A percentile compares a stretch with the other conserved stretches of the same genome.
Evolutionary conservation across 2,329 filamentous ascomycete species (phyloP).

Genomic region (Grosmannia serpens): DNA sequence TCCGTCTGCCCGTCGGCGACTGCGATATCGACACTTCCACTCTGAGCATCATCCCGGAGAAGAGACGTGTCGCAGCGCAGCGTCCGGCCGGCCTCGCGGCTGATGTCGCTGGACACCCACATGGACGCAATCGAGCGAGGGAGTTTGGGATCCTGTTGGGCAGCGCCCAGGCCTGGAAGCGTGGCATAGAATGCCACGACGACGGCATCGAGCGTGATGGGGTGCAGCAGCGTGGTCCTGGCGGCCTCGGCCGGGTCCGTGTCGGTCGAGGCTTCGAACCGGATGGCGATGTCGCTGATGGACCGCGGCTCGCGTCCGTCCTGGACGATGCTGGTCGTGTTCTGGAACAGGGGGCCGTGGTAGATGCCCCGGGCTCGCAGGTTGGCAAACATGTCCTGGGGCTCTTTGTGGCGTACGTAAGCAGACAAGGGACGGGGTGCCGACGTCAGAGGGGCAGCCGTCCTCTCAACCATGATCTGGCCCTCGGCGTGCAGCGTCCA

Average conservation of each 20-base stretch:
- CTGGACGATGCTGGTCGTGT: slow-evolving; percentile 11
- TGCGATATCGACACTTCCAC: slow-evolving; percentile 9
- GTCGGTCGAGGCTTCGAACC: slow-evolving; percentile 7
- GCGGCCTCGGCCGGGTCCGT: background rate
- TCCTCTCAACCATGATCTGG: background rate
- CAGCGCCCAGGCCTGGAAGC: background rate
- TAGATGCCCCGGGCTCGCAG: slow-evolving; percentile 10
- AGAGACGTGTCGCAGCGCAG: slow-evolving; percentile 10
- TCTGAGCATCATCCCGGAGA: slow-evolving; percentile 9
- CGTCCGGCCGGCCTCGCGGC: slow-evolving; percentile 7
- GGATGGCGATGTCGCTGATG: slow-evolving; percentile 11
- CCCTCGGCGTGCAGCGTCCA: background rate
- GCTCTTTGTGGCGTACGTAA: slow-evolving; percentile 5
- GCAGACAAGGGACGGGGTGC: slow-evolving; percentile 8
- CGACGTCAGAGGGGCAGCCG: background rate
- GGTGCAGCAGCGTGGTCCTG: slow-evolving; percentile 8
- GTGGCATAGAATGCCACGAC: background rate
- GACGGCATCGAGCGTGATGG: slow-evolving; percentile 3
- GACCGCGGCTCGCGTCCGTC: slow-evolving; percentile 11
- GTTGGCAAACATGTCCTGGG: background rate
- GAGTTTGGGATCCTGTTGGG: slow-evolving; percentile 13
- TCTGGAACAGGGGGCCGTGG: slow-evolving; percentile 16
- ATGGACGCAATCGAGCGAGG: slow-evolving; percentile 10
- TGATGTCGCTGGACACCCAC: slow-evolving; percentile 25
- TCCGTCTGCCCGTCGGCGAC: slow-evolving; percentile 4